A percentile compares a stretch with the other conserved stretches of the same genome.
Evolutionary conservation across 768 basidiomycete genomes (phyloP).

Genomic region (Suillus lakei): DNA sequence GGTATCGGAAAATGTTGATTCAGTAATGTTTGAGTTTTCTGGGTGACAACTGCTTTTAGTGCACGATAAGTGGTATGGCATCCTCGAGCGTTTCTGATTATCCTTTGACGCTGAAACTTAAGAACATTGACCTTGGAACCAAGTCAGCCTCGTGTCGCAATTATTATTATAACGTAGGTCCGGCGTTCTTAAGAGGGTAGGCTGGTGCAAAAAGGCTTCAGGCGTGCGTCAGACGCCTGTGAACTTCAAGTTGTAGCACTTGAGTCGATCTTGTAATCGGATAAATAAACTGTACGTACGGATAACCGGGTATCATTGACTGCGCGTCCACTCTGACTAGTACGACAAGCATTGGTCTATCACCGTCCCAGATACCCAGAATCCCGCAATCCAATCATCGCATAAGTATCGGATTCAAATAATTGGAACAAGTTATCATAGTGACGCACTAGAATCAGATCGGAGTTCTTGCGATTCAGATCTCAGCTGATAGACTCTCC

Average conservation of each 20-base stretch:
- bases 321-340: not conserved
- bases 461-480: not conserved
- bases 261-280: not conserved
- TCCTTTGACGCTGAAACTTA: not conserved
- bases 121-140: not conserved
- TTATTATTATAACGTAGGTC: no score
- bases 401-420: not conserved
- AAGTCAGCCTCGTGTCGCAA: not conserved
- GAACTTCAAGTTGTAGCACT: not conserved
- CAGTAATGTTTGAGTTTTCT: not conserved
- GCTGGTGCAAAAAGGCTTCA: not conserved
- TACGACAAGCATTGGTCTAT: constrained; percentile 19
- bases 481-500: not conserved
- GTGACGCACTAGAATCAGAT: not conserved
- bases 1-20: not conserved
- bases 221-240: not conserved
- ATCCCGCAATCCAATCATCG: not conserved
- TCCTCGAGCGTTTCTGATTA: not conserved
- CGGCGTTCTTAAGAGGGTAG: no score
- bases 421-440: not conserved
- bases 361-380: constrained; percentile 15
- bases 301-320: not conserved
- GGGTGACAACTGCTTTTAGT: not conserved
- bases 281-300: not conserved
- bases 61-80: not conserved